Evolutionary conservation across 2,329 filamentous ascomycete genomes (phyloP).

Genomic region (Aspergillus fumigatiaffinis): DNA sequence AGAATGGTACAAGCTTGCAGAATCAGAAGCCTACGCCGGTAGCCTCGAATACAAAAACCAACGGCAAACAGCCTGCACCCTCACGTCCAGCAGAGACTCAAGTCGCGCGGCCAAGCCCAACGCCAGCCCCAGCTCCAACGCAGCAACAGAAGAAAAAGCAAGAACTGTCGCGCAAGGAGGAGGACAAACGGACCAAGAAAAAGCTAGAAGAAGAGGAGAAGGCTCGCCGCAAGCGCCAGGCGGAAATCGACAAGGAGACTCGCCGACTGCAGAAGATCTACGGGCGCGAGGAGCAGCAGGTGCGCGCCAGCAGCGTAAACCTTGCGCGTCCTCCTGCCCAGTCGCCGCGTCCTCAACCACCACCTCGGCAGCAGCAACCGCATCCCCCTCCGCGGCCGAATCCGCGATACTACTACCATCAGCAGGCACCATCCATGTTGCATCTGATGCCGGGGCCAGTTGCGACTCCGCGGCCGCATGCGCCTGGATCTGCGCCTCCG

Average conservation of each 20-base stretch:
- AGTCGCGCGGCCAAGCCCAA: neutral
- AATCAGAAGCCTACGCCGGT: neutral
- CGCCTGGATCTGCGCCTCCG: neutral
- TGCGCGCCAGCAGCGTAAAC: conserved; percentile 17
- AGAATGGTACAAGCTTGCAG: neutral
- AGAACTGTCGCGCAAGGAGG: conserved; percentile 45
- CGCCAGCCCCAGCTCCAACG: conserved; percentile 2
- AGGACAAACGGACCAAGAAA: conserved; percentile 50
- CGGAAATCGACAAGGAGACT: conserved; percentile 70
- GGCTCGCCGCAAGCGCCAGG: conserved; percentile 44
- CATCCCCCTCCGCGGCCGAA: conserved; percentile 9
- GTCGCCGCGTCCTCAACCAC: conserved; percentile 17
- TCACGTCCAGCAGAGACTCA: conserved; percentile 3
- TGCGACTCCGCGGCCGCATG: neutral
- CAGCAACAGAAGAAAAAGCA: conserved; percentile 28
- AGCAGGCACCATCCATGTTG: conserved; percentile 8
- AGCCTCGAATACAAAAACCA: neutral
- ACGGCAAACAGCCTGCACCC: conserved; percentile 2
- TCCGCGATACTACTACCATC: conserved; percentile 13
- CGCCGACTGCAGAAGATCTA: conserved; percentile 62
- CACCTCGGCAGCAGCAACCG: conserved; percentile 17
- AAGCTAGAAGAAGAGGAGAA: conserved; percentile 53
- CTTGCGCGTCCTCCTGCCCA: conserved; percentile 10
- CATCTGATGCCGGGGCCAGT: conserved; percentile 3
- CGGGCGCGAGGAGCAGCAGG: conserved; percentile 42